Evolutionary conservation across 1,284 basidiomycete species (phyloP).

Genomic region (Rhizoctonia solani): DNA sequence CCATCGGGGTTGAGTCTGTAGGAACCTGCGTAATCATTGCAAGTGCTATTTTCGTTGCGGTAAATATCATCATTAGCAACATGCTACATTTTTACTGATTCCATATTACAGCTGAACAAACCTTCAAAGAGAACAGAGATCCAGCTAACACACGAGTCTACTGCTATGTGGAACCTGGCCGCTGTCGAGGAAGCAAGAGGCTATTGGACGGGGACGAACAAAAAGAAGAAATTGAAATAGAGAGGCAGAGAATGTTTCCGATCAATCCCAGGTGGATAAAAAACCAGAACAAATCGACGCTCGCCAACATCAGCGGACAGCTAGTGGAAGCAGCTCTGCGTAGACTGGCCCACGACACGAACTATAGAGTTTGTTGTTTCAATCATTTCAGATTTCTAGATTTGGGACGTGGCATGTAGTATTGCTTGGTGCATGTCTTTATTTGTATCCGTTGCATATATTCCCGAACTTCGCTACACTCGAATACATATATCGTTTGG

Average conservation of each 20-base stretch:
- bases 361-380: too few species aligned
- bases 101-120: slow-evolving; percentile 28
- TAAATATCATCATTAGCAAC: slow-evolving; percentile 41
- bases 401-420: too few species aligned
- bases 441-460: too few species aligned
- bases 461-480: too few species aligned
- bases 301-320: too few species aligned
- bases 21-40: slow-evolving; percentile 62
- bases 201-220: slow-evolving; percentile 18
- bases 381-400: too few species aligned
- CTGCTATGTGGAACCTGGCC: slow-evolving; percentile 26
- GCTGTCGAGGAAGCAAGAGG: slow-evolving; percentile 16
- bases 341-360: too few species aligned
- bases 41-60: slow-evolving; percentile 63
- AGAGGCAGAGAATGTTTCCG: neutral
- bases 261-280: too few species aligned
- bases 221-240: slow-evolving; percentile 4
- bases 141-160: slow-evolving; percentile 23
- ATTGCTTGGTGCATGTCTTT: too few species aligned
- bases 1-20: slow-evolving; percentile 58
- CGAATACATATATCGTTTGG: too few species aligned
- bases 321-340: too few species aligned
- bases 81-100: neutral
- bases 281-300: too few species aligned
- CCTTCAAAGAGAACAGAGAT: neutral